Evolutionary conservation across 192 early-diverging fungal species (phyloP).

Genomic region (Diversispora epigaea): DNA sequence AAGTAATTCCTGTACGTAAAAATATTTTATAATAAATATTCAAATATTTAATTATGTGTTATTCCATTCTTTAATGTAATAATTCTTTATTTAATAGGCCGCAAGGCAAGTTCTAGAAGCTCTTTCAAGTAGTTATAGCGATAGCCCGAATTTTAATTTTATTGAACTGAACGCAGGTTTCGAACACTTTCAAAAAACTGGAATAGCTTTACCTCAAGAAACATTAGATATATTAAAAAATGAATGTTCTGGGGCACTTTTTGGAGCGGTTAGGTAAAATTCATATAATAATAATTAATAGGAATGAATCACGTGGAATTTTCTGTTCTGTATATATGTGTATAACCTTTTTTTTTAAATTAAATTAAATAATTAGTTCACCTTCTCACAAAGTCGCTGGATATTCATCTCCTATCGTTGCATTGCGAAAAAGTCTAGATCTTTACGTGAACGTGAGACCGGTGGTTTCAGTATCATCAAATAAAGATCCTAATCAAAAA

Average conservation of each 20-base stretch:
- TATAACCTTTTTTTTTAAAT: background rate
- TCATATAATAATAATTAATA: background rate
- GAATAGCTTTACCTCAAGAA: conserved; percentile 83
- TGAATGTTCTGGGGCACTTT: conserved; percentile 91
- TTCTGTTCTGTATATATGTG: background rate
- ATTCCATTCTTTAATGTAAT: background rate
- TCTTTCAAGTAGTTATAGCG: conserved; percentile 48
- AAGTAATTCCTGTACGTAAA: conserved; percentile 83
- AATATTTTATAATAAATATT: background rate
- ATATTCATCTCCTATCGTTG: conserved; percentile 97
- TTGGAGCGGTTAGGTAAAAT: conserved; percentile 90
- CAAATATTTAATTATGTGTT: conserved; percentile 10
- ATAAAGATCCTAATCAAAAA: conserved; percentile 51
- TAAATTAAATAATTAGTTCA: conserved; percentile 59
- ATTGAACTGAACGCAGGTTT: conserved; percentile 91
- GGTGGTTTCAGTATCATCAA: conserved; percentile 70
- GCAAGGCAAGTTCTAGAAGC: conserved; percentile 86
- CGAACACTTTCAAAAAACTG: conserved; percentile 93
- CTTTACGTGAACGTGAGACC: conserved; percentile 98
- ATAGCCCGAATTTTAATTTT: conserved; percentile 71
- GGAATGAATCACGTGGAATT: background rate
- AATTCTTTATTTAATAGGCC: conserved; percentile 58
- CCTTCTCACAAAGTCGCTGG: conserved; percentile 98
- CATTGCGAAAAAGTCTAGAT: conserved; percentile 90
- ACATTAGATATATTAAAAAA: conserved; percentile 79